Base-by-base conservation (phyloP, 2,329 filamentous ascomycete genomes). In the Fusarium protoensiforme region DNA sequence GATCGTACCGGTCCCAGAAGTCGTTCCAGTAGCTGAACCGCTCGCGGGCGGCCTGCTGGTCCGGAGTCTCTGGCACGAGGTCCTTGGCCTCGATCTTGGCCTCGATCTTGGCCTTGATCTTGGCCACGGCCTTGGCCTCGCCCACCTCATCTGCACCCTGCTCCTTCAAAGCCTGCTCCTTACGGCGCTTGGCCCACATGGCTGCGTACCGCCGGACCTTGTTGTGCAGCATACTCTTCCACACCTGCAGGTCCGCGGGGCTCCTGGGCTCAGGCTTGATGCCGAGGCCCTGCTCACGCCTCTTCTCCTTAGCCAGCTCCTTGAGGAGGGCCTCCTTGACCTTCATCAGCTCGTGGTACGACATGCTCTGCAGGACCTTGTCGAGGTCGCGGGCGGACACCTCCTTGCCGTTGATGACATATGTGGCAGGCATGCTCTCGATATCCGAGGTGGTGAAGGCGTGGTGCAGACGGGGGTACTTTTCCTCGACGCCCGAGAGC, bases 391-490 rank as follows among this genome's bases (percentile, higher is more conserved):
- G 72, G 36, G 68, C 75, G n/a, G 81, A 72, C 59, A 79, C 77
- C 36, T 74, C 58, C 58, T 64, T 75, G 31, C 70, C 67, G 43
- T 76, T 75, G 14, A 77, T 27, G 13, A 74, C 67, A 67, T 78
- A 80, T 4, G 73, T 75, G 10, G 70, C 72, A 16, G 78, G 75
- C 41, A 82, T 71, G 31, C 76, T 71, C n/a, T 78, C 72, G 27
- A 78, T 73, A 58, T 83, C 79, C 3, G 77, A 78, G 5, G 78
- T 81, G 33, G 71, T 79, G 61, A 86, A 83, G 38, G 85, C 85
- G n/a, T 80, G 74, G 67, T 85, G 78, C 1, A 86, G 77, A 59
- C 77, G 80, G 11, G 85, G 83, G 61, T 83, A 87, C 7, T 80
- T 78, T 11, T 74, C 75, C 41, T 84, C 79, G 35, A 89, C 81